Evolutionary conservation across 225 moss, liverwort and hornwort genomes (phyloP).

Genomic region (Pseudisothecium myosuroides): DNA sequence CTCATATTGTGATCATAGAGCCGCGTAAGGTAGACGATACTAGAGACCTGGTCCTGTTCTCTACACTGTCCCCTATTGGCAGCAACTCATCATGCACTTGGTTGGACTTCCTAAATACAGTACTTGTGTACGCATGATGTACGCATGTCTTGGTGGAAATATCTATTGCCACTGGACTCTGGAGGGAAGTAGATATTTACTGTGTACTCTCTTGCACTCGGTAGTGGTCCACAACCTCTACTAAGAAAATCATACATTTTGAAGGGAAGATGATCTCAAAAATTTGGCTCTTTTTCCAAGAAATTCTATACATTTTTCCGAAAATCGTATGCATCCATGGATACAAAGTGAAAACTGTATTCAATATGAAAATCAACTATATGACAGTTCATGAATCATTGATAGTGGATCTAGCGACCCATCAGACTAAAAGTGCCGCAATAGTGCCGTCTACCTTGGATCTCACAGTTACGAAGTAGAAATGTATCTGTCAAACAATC

Average conservation of each 20-base stretch:
- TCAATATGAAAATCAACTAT: not conserved
- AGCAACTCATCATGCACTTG: not conserved
- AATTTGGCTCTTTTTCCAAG: not conserved
- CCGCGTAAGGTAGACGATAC: not conserved
- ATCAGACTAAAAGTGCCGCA: not conserved
- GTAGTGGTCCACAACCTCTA: not conserved
- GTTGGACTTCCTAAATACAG: not conserved
- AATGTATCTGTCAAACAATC: no score
- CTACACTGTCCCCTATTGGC: not conserved
- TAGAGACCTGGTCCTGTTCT: not conserved
- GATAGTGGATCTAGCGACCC: not conserved
- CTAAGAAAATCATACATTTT: no score
- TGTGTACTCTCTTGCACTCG: not conserved
- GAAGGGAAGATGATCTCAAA: not conserved
- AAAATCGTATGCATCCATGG: not conserved
- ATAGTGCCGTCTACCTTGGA: not conserved
- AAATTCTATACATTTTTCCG: not conserved
- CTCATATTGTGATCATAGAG: not conserved
- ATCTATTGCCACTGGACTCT: no score
- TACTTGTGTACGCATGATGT: not conserved
- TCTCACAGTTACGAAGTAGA: not conserved
- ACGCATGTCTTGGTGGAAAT: not conserved
- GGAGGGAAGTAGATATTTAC: not conserved
- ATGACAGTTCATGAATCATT: not conserved
- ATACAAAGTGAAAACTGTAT: not conserved